phyloP scores from a whole-genome alignment of 1,284 basidiomycete species.

The Phaffia rhodozyma region DNA sequence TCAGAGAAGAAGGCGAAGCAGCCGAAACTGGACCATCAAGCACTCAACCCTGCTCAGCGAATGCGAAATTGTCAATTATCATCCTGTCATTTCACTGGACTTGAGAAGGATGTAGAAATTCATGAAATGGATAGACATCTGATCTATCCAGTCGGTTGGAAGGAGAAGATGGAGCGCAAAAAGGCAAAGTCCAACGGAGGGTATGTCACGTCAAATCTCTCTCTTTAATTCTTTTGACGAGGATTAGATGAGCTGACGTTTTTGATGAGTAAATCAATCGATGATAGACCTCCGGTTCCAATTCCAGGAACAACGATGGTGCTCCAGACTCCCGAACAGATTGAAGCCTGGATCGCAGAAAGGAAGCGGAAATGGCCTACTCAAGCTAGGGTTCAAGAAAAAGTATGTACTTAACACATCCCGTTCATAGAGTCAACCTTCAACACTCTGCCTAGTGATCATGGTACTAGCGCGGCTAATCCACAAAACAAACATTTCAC shows the following conservation, averaged over 20 bases:
- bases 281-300: slow-evolving; percentile 43
- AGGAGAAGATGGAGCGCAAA: slow-evolving; percentile 46
- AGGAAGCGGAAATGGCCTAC: slow-evolving; percentile 75
- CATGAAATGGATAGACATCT: slow-evolving; percentile 88
- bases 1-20: not conserved
- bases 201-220: not conserved
- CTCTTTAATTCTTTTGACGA: slow-evolving; percentile 40
- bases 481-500: not conserved
- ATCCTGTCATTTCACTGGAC: slow-evolving; percentile 61
- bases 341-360: slow-evolving; percentile 75
- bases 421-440: not conserved
- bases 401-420: slow-evolving; percentile 33
- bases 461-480: not conserved
- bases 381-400: slow-evolving; percentile 54
- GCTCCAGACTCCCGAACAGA: slow-evolving; percentile 47
- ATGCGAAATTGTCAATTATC: slow-evolving; percentile 48
- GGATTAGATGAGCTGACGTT: slow-evolving; percentile 51
- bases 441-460: not conserved
- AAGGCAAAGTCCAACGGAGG: slow-evolving; percentile 45
- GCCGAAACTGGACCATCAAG: not conserved
- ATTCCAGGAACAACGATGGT: not conserved
- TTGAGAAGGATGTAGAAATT: slow-evolving; percentile 57
- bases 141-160: slow-evolving; percentile 63
- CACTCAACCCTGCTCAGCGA: not conserved
- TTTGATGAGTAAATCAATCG: slow-evolving; percentile 19